Evolutionary conservation across 345 rosid genomes (phyloP).

Genomic region (Geranium brycei): DNA sequence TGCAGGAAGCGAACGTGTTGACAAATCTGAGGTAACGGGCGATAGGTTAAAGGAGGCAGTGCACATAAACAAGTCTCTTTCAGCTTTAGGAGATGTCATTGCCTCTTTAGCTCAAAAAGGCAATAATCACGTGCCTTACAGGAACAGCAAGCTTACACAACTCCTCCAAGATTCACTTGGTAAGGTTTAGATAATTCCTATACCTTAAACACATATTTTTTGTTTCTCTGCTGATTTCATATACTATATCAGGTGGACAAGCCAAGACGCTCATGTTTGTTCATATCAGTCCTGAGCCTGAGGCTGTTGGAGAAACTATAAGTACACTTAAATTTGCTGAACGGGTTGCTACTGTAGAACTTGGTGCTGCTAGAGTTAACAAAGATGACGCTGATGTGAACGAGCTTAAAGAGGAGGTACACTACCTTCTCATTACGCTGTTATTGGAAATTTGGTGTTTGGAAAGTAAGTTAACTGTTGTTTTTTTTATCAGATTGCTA

Average conservation of each 20-base stretch:
- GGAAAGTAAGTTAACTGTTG: not conserved
- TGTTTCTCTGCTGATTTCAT: conserved; percentile 6
- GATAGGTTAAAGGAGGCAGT: conserved; percentile 87
- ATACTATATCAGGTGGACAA: conserved; percentile 56
- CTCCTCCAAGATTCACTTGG: conserved; percentile 96
- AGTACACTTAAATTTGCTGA: conserved; percentile 94
- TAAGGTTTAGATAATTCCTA: conserved; percentile 14
- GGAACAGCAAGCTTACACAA: conserved; percentile 93
- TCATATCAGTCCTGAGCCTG: conserved; percentile 80
- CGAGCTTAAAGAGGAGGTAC: conserved; percentile 86
- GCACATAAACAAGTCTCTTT: conserved; percentile 78
- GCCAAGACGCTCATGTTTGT: conserved; percentile 98
- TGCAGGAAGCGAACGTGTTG: conserved; percentile 94
- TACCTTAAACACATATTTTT: not conserved
- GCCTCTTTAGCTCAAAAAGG: conserved; percentile 72
- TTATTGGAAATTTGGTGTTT: not conserved
- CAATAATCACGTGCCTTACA: conserved; percentile 65
- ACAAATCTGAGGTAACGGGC: conserved; percentile 86
- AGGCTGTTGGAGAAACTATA: conserved; percentile 71
- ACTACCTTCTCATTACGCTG: too few relatives aligned
- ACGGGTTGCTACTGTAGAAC: conserved; percentile 87
- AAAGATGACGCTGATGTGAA: conserved; percentile 65
- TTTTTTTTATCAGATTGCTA: conserved; percentile 40
- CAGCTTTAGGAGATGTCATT: conserved; percentile 92
- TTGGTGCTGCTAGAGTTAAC: conserved; percentile 87